phyloP scores from a whole-genome alignment of 78 protist species.

The Chrysochromulina parva region DNA sequence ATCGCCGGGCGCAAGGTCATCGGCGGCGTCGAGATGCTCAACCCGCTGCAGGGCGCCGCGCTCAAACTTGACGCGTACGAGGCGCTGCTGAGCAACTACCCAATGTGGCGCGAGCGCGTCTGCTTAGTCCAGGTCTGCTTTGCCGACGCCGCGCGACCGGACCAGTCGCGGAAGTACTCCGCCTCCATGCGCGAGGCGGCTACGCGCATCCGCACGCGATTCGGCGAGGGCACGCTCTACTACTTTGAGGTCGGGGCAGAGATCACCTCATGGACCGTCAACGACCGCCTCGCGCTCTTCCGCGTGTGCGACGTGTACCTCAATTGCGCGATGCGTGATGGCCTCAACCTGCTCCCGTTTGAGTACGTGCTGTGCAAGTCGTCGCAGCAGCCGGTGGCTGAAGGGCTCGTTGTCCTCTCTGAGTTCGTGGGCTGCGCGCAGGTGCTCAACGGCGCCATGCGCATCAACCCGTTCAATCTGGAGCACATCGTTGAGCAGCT shows the following conservation, averaged over 20 bases:
- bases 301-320: not conserved
- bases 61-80: not conserved
- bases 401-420: slow-evolving; percentile 30
- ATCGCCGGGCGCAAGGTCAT: not conserved
- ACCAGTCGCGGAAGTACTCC: not conserved
- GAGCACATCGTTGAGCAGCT: slow-evolving; percentile 24
- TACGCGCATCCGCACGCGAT: not conserved
- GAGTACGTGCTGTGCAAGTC: not conserved
- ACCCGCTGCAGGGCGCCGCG: not conserved
- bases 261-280: not conserved
- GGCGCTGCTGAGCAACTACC: not conserved
- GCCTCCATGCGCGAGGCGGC: not conserved
- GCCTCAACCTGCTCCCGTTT: slow-evolving; percentile 38
- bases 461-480: slow-evolving; percentile 36
- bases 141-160: not conserved
- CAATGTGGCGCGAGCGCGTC: not conserved
- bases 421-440: slow-evolving; percentile 41
- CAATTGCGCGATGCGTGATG: slow-evolving; percentile 23
- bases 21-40: slow-evolving; percentile 25
- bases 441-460: slow-evolving; percentile 17
- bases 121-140: not conserved
- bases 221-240: not conserved
- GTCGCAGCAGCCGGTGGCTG: not conserved
- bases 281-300: slow-evolving; percentile 25
- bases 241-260: not conserved